Percentiles rank a stretch among this genome's conserved stretches.
phyloP scores from a whole-genome alignment of 768 basidiomycete species.

The Boletus bicolor region DNA sequence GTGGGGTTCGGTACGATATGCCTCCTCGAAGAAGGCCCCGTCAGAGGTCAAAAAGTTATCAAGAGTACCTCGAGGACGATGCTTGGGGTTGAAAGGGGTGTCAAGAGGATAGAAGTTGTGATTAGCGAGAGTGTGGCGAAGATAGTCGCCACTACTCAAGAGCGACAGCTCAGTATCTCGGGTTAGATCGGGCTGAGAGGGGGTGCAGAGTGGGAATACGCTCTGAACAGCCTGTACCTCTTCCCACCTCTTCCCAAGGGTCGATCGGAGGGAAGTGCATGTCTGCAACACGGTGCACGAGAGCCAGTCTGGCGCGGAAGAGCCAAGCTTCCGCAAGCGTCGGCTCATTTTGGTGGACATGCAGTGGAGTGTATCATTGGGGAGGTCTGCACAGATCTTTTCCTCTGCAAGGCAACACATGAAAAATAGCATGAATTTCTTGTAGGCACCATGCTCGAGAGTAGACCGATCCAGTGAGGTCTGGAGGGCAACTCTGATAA shows the following conservation, averaged over 20 bases:
- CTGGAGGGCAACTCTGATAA: constrained; percentile 46
- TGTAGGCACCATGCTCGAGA: constrained; percentile 23
- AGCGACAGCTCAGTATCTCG: constrained; percentile 36
- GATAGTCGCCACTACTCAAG: constrained; percentile 25
- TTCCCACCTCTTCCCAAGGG: constrained; percentile 37
- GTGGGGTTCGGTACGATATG: constrained; percentile 10
- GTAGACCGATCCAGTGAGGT: constrained; percentile 28
- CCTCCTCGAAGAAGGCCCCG: constrained; percentile 10
- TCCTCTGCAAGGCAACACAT: constrained; percentile 16
- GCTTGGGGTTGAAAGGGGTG: not conserved
- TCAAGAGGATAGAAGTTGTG: not conserved
- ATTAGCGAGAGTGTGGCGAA: constrained; percentile 19
- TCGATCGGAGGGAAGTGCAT: constrained; percentile 14
- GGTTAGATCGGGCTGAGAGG: constrained; percentile 25
- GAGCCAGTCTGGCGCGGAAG: constrained; percentile 16
- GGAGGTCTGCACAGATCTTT: not conserved
- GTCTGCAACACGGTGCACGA: not conserved
- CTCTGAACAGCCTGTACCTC: constrained; percentile 28
- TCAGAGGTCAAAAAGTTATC: constrained; percentile 16
- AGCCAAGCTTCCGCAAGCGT: constrained; percentile 37
- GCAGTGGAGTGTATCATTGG: constrained; percentile 36
- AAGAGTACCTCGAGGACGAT: constrained; percentile 12
- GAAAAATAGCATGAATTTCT: constrained; percentile 34
- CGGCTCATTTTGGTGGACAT: constrained; percentile 38
- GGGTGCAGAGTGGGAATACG: constrained; percentile 29